Conservation (phyloP, 495 filamentous ascomycete species). For the Aspergillus steynii region DNA sequence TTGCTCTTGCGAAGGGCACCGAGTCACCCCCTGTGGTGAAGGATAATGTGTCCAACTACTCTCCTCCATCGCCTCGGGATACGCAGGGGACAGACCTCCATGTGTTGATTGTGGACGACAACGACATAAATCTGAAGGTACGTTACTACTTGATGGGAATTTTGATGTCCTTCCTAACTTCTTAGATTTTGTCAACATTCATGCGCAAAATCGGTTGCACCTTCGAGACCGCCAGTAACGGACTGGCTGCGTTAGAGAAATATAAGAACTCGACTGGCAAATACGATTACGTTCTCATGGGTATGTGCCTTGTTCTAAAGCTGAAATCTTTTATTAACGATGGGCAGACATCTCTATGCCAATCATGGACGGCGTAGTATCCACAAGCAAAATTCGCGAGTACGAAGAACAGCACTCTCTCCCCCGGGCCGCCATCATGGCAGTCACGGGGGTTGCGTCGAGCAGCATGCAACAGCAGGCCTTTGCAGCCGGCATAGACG, state of each 20-base stretch:
- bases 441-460: constrained; percentile 49
- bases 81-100: constrained; percentile 15
- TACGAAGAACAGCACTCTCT: constrained; percentile 40
- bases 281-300: constrained; percentile 62
- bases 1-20: constrained; percentile 16
- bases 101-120: constrained; percentile 51
- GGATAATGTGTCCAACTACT: constrained; percentile 13
- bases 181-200: constrained; percentile 49
- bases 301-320: constrained; percentile 20
- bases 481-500: constrained; percentile 44
- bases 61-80: constrained; percentile 4
- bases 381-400: constrained; percentile 55
- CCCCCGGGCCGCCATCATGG: constrained; percentile 41
- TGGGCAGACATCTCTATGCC: constrained; percentile 64
- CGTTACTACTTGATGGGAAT: not conserved
- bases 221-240: constrained; percentile 57
- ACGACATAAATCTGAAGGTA: constrained; percentile 51
- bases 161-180: not conserved
- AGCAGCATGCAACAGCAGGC: constrained; percentile 43
- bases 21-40: constrained; percentile 19
- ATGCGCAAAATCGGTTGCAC: constrained; percentile 53
- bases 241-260: constrained; percentile 56
- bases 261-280: constrained; percentile 34
- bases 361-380: constrained; percentile 62
- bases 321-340: not conserved